Evolutionary conservation across 306 rosid species (phyloP), one percentile per base, ranked within the genome.

Genomic region (Casuarina equisetifolia): DNA sequence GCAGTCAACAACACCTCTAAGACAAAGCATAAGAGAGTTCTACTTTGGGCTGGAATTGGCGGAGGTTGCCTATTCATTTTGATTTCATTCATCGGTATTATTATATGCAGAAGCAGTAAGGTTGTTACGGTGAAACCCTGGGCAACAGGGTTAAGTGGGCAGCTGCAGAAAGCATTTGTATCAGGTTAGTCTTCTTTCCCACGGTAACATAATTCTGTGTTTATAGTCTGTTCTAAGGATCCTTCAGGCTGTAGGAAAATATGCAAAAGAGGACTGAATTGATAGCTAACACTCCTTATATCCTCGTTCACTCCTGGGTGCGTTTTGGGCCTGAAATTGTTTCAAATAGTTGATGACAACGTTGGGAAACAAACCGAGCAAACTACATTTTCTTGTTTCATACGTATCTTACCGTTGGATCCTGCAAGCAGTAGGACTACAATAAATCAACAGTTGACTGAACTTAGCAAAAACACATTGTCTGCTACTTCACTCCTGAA

Each of bases 91-190:
- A 38, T 73, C 58, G 77, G 74, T 80, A 54, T 86, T 51, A 62
- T 83, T 82, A 76, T 83, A 80, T 79, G 84, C 85, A 61, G 93
- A 82, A 86, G 82, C 82, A 90, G 52, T 39, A 88, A 87, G 79
- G 97, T 91, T 70, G 93, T 84, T 32, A 80, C 97, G 2, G 97
- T 95, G 13, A 92, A 85, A 86, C 97, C 98, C 73, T 92, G 98
- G 98, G 87, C 89, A 49, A 91, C 98, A 74, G 98, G 98, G 61
- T 79, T 95, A 81, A 95, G 98, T 82, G 97, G 98, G 64, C 98
- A 92, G 84, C 90, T 95, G 55, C 95, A 93, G 84, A 95, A 89
- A 79, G 98, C 98, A 53, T 92, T 95, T 80, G 86, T 91, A 78
- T 79, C 97, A 79, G 98, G 97, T 94, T 69, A 79, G 66, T 82